Evolutionary conservation across 2,329 filamentous ascomycete species (phyloP).

Genomic region (Trichoderma afroharzianum): DNA sequence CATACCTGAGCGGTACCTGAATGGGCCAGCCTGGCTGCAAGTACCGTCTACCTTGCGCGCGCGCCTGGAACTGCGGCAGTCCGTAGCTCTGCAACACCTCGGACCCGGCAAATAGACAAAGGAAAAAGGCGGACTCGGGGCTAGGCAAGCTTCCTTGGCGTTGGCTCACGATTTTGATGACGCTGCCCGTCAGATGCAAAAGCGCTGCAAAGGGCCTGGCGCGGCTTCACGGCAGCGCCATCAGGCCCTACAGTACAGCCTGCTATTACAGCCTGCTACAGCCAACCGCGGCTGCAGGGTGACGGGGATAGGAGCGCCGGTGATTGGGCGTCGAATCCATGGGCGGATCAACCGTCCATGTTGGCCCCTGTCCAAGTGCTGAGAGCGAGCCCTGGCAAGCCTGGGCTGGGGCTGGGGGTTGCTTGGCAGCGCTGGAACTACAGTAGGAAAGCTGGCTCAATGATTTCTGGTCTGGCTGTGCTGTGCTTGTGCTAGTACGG

Average conservation of each 20-base stretch:
- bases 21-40: background rate
- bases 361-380: background rate
- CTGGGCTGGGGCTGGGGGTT: background rate
- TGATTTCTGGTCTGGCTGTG: too few relatives aligned
- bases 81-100: background rate
- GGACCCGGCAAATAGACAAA: background rate
- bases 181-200: background rate
- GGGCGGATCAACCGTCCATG: background rate
- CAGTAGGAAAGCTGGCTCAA: too few relatives aligned
- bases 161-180: background rate
- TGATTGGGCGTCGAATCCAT: background rate
- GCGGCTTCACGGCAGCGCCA: constrained; percentile 6
- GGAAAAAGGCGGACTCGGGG: background rate
- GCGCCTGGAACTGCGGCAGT: background rate
- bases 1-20: constrained; percentile 2
- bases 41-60: background rate
- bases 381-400: background rate
- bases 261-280: background rate
- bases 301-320: background rate
- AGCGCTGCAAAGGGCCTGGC: background rate
- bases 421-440: background rate
- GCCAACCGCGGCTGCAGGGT: background rate
- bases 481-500: background rate
- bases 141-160: background rate
- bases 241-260: background rate